phyloP scores from a whole-genome alignment of 2,329 filamentous ascomycete species.

The Nigrospora osmanthi region DNA sequence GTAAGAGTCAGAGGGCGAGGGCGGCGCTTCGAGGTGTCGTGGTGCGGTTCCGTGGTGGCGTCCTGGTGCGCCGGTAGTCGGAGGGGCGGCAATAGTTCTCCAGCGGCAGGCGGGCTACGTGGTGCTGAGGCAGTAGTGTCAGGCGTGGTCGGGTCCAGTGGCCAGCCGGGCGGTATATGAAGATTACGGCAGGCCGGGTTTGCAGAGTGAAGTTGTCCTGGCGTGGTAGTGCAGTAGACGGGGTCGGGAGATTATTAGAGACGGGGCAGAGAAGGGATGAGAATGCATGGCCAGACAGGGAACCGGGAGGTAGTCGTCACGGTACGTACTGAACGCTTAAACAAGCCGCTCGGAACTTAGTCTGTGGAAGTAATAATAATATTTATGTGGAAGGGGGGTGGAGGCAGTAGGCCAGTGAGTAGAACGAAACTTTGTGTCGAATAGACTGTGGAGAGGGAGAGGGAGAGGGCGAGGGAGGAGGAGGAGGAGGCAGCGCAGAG shows the following conservation, averaged over 20 bases:
- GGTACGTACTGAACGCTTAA: constrained; percentile 6
- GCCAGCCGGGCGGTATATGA: neutral
- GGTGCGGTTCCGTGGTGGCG: too few relatives aligned
- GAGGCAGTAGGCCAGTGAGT: too few relatives aligned
- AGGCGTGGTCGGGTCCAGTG: neutral
- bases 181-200: neutral
- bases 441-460: neutral
- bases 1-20: too few relatives aligned
- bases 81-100: too few relatives aligned
- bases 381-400: too few relatives aligned
- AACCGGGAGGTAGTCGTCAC: constrained; percentile 8
- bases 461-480: neutral
- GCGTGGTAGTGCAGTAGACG: constrained; percentile 12
- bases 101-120: too few relatives aligned
- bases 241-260: constrained; percentile 22
- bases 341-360: neutral
- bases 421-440: neutral
- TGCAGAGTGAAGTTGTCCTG: constrained; percentile 3
- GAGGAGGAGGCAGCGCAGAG: neutral
- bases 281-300: constrained; percentile 16
- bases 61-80: too few relatives aligned
- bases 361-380: too few relatives aligned
- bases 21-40: too few relatives aligned
- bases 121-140: too few relatives aligned
- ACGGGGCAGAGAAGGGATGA: constrained; percentile 18